Percentiles rank a stretch among this genome's conserved stretches.
Evolutionary conservation across 1,284 basidiomycete genomes (phyloP).

Genomic region (Cystobasidium sp.): DNA sequence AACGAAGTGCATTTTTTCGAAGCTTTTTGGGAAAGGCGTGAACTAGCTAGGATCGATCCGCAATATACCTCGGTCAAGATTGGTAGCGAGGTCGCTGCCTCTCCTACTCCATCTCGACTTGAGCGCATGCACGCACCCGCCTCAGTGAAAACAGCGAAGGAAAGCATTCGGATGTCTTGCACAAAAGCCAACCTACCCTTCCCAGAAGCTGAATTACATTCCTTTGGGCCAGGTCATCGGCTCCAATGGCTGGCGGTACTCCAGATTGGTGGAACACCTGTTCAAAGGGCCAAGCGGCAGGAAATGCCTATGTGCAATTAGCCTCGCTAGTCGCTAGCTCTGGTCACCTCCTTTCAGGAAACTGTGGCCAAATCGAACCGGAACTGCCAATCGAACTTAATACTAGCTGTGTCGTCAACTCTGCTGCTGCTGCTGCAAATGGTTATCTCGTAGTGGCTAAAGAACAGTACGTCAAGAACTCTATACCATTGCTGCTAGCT

Average conservation of each 20-base stretch:
- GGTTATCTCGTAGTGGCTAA: slow-evolving; percentile 8
- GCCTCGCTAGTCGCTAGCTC: too few species aligned
- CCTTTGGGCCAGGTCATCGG: slow-evolving; percentile 13
- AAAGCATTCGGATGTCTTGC: slow-evolving; percentile 8
- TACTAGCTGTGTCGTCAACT: too few species aligned
- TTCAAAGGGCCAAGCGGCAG: slow-evolving; percentile 14
- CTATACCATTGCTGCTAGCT: slow-evolving; percentile 11
- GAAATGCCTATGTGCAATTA: slow-evolving; percentile 6
- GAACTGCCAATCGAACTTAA: too few species aligned
- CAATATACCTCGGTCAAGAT: slow-evolving; percentile 1
- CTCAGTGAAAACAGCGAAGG: not conserved
- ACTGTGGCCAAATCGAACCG: too few species aligned
- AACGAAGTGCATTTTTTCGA: slow-evolving; percentile 14
- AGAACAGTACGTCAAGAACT: slow-evolving; percentile 8
- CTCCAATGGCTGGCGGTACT: slow-evolving; percentile 18
- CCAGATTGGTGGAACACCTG: slow-evolving; percentile 1
- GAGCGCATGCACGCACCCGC: not conserved
- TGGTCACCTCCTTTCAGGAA: too few species aligned
- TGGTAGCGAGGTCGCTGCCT: not conserved
- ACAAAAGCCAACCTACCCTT: slow-evolving; percentile 5
- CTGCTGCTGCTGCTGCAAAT: slow-evolving; percentile 3
- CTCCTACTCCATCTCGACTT: slow-evolving; percentile 2
- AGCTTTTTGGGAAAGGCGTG: slow-evolving; percentile 1
- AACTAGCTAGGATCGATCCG: not conserved
- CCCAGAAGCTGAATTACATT: slow-evolving; percentile 4